Evolutionary conservation across 371 early-diverging fungal species (phyloP), one percentile per base, ranked within the genome.

Genomic region (Mortierella sp.): DNA sequence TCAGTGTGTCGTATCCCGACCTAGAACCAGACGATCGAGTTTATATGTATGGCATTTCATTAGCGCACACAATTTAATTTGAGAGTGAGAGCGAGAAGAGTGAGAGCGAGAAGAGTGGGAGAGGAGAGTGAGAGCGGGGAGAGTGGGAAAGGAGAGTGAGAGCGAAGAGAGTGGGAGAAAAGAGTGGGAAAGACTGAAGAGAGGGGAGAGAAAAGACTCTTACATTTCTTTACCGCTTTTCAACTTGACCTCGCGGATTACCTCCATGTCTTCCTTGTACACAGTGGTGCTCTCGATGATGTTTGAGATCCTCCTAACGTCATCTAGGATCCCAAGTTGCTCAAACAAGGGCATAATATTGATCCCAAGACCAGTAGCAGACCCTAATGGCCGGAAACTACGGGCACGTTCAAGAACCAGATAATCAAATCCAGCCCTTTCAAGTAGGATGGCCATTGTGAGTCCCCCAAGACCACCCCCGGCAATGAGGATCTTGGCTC

Each of bases 211-310:
- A 4, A 12, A n/a, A 43, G 45, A 37, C 19, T 47, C 61, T 68
- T 68, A 69, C 69, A 54, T 10, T 13, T 26, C 23, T 26, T 47
- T 61, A 56, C 62, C 62, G 17, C 62, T 54, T 28, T 47, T 60
- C 23, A 69, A 47, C 4, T 56, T 61, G 45, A 69, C 56, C 56
- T 69, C 62, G 7, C 69, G 69, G 45, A 69, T 69, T 32, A 62
- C 49, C 37, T 70, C 70, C 70, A 63, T 70, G 28, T 64, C 70
- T n/a, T 70, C 63, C 31, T 70, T 70, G 31, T 58, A 70, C 55
- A 70, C 35, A 2, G 58, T 63, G 34, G 57, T 63, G 5, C 57
- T 34, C 22, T 70, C 70, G 37, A 70, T 42, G 26, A 35, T 12
- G 32, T 62, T 70, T 9, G 64, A 61, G 31, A 73, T 67, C 35